phyloP scores from a whole-genome alignment of 2,329 filamentous ascomycete genomes.

The Fusarium fujikuroi region DNA sequence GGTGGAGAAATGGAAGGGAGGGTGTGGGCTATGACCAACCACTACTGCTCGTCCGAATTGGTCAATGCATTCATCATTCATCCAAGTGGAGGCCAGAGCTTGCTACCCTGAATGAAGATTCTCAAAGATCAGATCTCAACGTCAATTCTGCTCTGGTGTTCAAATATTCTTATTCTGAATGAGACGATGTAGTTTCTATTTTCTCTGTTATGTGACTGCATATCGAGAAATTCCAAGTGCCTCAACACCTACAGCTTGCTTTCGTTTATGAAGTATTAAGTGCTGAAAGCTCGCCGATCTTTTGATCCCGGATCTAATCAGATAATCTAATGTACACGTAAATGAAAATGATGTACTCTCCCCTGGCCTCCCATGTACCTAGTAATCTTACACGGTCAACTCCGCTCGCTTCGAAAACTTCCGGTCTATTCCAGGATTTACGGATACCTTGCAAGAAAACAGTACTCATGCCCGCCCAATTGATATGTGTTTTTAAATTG shows the following conservation, averaged over 20 bases:
- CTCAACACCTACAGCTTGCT: not conserved
- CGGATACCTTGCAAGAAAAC: not conserved
- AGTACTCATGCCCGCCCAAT: not conserved
- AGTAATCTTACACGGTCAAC: not conserved
- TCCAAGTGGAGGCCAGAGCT: not conserved
- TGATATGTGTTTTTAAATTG: not conserved
- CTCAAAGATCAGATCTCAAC: not conserved
- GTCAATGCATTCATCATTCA: slow-evolving; percentile 13
- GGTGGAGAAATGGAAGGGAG: slow-evolving; percentile 28
- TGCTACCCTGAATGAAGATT: slow-evolving; percentile 4
- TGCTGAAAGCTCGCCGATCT: slow-evolving; percentile 4
- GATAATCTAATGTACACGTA: slow-evolving; percentile 21
- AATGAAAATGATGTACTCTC: slow-evolving; percentile 1
- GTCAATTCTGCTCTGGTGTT: not conserved
- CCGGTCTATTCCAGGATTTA: not conserved
- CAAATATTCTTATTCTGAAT: not conserved
- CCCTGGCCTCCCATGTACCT: not conserved
- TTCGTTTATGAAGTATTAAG: not conserved
- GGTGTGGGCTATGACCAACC: slow-evolving; percentile 36
- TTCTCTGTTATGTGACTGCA: not conserved
- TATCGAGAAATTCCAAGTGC: not conserved
- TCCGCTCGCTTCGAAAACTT: not conserved
- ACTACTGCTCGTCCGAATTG: not conserved
- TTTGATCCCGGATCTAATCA: slow-evolving; percentile 23
- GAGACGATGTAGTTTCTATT: not conserved